Percentiles rank a stretch among this genome's conserved stretches.
Conservation (phyloP, 78 protist species). For the Dictyostelium firmibasis region DNA sequence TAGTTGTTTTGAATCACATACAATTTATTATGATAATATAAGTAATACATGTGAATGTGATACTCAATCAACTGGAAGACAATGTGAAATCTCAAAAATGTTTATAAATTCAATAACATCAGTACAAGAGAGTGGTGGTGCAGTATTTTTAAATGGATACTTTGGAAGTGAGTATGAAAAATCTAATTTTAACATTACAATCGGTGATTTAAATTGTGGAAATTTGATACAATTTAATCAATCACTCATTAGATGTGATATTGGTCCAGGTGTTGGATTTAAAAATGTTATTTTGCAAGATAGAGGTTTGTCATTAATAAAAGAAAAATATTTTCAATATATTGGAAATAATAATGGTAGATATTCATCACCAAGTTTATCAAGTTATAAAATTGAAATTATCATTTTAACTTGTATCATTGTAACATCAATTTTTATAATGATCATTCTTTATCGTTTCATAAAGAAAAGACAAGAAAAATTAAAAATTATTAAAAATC, state of each 20-base stretch:
- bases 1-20: not conserved
- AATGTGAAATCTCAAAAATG: not conserved
- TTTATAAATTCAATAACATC: not conserved
- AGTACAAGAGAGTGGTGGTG: not conserved
- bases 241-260: not conserved
- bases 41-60: not conserved
- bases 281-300: not conserved
- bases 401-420: not conserved
- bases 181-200: not conserved
- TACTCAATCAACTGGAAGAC: not conserved
- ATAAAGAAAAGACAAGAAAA: not conserved
- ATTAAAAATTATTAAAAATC: not conserved
- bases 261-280: not conserved
- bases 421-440: not conserved
- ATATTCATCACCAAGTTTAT: not conserved
- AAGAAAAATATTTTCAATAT: not conserved
- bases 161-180: not conserved
- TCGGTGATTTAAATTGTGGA: not conserved
- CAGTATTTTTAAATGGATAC: not conserved
- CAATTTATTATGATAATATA: not conserved
- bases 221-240: not conserved
- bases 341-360: not conserved
- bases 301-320: not conserved
- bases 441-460: not conserved
- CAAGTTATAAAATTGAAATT: not conserved